Percentiles rank a stretch among this genome's conserved stretches.
Conservation (phyloP, 352 stramenopile species). For the Pythium plurisporium region DNA sequence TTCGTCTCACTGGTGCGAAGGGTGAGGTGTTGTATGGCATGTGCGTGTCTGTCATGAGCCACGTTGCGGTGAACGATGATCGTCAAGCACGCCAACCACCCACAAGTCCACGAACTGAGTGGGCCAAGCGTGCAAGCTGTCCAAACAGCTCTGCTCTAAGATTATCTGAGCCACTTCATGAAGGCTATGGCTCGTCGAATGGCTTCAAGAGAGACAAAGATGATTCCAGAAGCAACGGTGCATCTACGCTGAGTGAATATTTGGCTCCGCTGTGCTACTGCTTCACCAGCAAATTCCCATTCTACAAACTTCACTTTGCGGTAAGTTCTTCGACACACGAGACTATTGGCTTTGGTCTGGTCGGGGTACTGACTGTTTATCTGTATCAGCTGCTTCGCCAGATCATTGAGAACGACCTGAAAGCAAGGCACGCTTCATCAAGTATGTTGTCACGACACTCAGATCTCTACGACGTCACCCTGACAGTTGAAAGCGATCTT, state of each 20-base stretch:
- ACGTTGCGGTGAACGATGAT: slow-evolving; percentile 25
- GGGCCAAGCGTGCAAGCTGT: slow-evolving; percentile 33
- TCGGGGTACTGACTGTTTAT: background rate
- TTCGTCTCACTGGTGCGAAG: slow-evolving; percentile 79
- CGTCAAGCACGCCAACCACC: background rate
- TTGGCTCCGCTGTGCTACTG: slow-evolving; percentile 76
- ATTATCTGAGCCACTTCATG: slow-evolving; percentile 5
- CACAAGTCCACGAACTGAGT: slow-evolving; percentile 24
- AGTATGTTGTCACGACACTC: slow-evolving; percentile 4
- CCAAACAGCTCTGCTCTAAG: slow-evolving; percentile 16
- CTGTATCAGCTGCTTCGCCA: slow-evolving; percentile 42
- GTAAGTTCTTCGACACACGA: no score
- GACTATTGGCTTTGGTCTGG: no score
- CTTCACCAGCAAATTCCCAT: slow-evolving; percentile 85
- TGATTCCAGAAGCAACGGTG: background rate
- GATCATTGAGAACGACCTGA: slow-evolving; percentile 63
- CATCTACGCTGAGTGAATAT: no score
- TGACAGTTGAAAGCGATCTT: slow-evolving; percentile 46
- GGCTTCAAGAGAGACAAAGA: background rate
- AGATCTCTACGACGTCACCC: slow-evolving; percentile 53
- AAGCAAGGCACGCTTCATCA: slow-evolving; percentile 21
- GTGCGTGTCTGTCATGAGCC: slow-evolving; percentile 62
- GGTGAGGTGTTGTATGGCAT: slow-evolving; percentile 79
- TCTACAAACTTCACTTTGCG: slow-evolving; percentile 82
- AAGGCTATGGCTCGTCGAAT: slow-evolving; percentile 4